Conservation (phyloP, 305 asterid genomes). For the Monarda citriodora region DNA sequence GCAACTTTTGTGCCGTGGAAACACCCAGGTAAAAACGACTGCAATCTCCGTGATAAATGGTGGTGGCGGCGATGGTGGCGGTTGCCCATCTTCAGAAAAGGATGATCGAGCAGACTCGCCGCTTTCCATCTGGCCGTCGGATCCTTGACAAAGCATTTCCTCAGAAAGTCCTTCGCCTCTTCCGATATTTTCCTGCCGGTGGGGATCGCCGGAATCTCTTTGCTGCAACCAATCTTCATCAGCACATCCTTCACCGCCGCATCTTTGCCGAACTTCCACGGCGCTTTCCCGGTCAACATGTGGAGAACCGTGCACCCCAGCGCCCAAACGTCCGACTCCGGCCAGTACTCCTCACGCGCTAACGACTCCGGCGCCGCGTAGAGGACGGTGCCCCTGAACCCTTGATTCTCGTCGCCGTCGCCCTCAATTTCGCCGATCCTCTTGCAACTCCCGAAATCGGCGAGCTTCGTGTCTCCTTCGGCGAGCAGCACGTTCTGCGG, state of each 20-base stretch:
- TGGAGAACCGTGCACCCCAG: constrained; percentile 22
- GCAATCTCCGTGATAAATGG: not conserved
- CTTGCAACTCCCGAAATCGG: constrained; percentile 18
- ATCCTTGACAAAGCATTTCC: constrained; percentile 11
- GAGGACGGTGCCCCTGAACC: constrained; percentile 19
- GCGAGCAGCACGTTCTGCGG: constrained; percentile 16
- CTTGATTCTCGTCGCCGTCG: not conserved
- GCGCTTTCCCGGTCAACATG: constrained; percentile 18
- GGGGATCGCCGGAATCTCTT: constrained; percentile 20
- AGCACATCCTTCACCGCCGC: constrained; percentile 13
- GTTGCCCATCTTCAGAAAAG: not conserved
- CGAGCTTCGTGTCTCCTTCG: constrained; percentile 4
- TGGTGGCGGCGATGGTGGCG: not conserved
- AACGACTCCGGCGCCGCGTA: constrained; percentile 17
- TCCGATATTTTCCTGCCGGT: constrained; percentile 7
- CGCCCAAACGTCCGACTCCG: constrained; percentile 23
- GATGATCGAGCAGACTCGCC: constrained; percentile 7
- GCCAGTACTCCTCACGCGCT: not conserved
- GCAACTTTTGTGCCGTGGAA: constrained; percentile 9
- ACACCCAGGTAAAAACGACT: constrained; percentile 7
- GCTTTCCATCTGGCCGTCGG: constrained; percentile 5
- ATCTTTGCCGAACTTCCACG: not conserved
- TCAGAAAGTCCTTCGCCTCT: constrained; percentile 18
- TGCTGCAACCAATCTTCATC: constrained; percentile 17
- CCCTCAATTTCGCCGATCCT: not conserved